Evolutionary conservation across 2,329 filamentous ascomycete species (phyloP), one percentile per base, ranked within the genome.

Genomic region (Zasmidium citrigriseum): DNA sequence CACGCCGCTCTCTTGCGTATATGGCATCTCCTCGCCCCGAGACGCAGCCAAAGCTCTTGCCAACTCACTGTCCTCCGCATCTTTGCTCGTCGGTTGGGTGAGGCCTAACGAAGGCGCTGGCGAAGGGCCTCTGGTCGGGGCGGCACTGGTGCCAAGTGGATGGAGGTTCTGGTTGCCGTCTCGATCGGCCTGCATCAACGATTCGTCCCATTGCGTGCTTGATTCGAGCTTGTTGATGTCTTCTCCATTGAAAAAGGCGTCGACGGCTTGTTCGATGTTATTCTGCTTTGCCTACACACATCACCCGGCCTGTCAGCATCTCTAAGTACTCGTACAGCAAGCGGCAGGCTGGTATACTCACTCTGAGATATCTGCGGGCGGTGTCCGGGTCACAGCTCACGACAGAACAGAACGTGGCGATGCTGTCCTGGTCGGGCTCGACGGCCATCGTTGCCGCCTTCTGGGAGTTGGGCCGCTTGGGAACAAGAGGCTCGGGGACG

Each of bases 1-100:
- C 14, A 84, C 75, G 2, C 85, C 85, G 20, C 76, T 82, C 68
- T 86, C 83, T 72, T 87, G 85, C 55, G 54, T 49, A 21, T 38
- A 53, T 4, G 50, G 53, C 24, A 55, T 57, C 22, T 45, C 52
- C 14, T 63, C 23, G 21, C 61, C 58, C 46, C 64, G 62, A 22
- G 67, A 70, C 25, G 61, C 54, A n/a, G 61, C 63, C 16, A 73
- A 46, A 10, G 70, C 73, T 46, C 52, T 54, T 18, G 57, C 59
- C 21, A 72, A 45, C 9, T 71, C 62, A 21, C 62, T 64, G 58
- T 74, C 72, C 56, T 70, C 71, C 10, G 72, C 66, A 20, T 65
- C 64, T 57, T 65, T 65, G 22, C 48, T 70, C 20, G 58, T 62
- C 3, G 72, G 70, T n/a, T 65, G 61, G 34, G 54, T 57, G 22